phyloP scores from a whole-genome alignment of 1,284 basidiomycete genomes.

The Anthracocystis setariae region DNA sequence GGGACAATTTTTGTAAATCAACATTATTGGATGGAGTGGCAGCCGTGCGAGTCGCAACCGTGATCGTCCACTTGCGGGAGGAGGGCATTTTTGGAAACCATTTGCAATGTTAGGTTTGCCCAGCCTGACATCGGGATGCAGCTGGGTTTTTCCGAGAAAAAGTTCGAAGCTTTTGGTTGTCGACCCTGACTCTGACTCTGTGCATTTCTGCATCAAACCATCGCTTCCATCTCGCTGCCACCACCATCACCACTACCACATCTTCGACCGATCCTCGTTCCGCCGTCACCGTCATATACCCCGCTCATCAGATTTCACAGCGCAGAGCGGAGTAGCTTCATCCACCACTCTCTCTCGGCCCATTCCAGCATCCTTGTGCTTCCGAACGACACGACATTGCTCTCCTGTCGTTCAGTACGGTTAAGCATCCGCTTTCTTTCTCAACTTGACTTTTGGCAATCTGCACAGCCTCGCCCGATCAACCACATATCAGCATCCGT shows the following conservation, averaged over 20 bases:
- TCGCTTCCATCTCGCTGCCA: conserved; percentile 6
- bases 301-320: neutral
- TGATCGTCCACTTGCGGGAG: conserved; percentile 7
- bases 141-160: conserved; percentile 24
- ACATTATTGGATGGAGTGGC: neutral
- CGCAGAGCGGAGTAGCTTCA: too few species aligned
- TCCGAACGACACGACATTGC: too few species aligned
- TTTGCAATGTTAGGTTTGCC: conserved; percentile 14
- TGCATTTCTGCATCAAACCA: neutral
- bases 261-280: neutral
- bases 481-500: too few species aligned
- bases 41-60: conserved; percentile 24
- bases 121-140: neutral
- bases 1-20: neutral
- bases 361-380: too few species aligned
- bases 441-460: too few species aligned
- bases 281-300: neutral
- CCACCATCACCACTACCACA: neutral
- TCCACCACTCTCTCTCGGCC: too few species aligned
- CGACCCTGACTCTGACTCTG: conserved; percentile 11
- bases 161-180: conserved; percentile 21
- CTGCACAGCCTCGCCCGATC: too few species aligned
- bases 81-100: too few species aligned
- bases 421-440: too few species aligned
- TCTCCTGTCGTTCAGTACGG: too few species aligned